phyloP scores from a whole-genome alignment of 176 grass and related monocot genomes.

The Alopecurus myosuroides region DNA sequence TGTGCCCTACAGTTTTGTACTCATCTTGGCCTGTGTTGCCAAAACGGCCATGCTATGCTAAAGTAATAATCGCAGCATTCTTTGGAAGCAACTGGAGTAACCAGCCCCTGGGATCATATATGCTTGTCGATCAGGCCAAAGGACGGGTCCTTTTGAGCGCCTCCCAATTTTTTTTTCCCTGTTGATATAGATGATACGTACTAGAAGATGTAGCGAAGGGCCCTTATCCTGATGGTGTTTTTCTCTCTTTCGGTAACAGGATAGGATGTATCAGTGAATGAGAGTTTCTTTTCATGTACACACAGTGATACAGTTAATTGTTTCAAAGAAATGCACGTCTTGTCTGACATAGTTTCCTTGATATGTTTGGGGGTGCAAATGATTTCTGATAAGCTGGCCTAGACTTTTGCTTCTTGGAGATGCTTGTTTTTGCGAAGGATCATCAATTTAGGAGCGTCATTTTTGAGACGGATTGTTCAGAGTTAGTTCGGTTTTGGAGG shows the following conservation, averaged over 20 bases:
- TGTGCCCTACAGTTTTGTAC: not conserved
- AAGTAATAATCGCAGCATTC: conserved; percentile 40
- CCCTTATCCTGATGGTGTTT: conserved; percentile 11
- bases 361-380: not conserved
- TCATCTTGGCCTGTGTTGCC: conserved; percentile 14
- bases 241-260: conserved; percentile 32
- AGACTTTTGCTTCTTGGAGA: no score
- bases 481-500: no score
- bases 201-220: conserved; percentile 37
- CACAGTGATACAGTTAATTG: conserved; percentile 9
- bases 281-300: conserved; percentile 4
- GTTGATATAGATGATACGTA: conserved; percentile 24
- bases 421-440: no score
- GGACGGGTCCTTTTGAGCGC: conserved; percentile 23
- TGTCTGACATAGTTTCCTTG: not conserved
- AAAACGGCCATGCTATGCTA: conserved; percentile 16
- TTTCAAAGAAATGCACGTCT: not conserved
- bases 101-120: not conserved
- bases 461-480: no score
- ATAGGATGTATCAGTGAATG: not conserved
- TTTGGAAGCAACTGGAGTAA: conserved; percentile 24
- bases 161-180: not conserved
- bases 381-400: not conserved
- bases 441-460: no score
- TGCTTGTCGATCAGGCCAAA: conserved; percentile 13